Base-by-base conservation (phyloP, 192 early-diverging fungal species). In the Entomortierella chlamydospora region DNA sequence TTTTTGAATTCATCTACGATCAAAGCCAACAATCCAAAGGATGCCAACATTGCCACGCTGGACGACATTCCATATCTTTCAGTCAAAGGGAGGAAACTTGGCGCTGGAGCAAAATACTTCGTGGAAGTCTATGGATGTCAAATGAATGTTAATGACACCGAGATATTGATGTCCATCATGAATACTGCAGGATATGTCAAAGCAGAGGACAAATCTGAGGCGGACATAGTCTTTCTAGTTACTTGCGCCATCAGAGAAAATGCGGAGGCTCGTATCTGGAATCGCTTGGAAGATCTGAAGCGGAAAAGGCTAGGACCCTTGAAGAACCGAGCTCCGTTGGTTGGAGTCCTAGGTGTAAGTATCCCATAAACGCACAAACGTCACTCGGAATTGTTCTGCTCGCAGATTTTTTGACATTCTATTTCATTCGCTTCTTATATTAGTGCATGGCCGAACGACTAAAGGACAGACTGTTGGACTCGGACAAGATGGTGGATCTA, bases 111-210 rank as follows among this genome's bases (percentile, higher is more conserved):
- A 50, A 91, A 88, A 60, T 93, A 88, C 66, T 91, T 87, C 73
- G 87, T 93, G 11, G 92, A 93, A 68, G 92, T 93, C 33, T 93
- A 93, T 67, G 92, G 92, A 12, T 93, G 92, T 67, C 92, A 93
- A 81, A 93, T 93, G 92, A 93, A 93, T 64, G 89, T 92, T 58
- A 93, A 89, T 68, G 92, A 93, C 64, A 92, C 92, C 0, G 92
- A 93, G 73, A 92, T 93, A 52, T 78, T 93, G 61, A 93, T 90
- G 85, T 81, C 91, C 0, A 90, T 93, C 25, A 83, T 93, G 82
- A 86, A 89, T 57, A 83, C 85, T 47, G 82, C 89, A 26, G 92
- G 92, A 18, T 93, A 92, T 64, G 80, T 81, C 63, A 86, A 90
- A 58, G 91, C 91, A 2, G 73, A 81, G 42, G 72, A 63, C 42